Conservation (phyloP, 1,139 yeast genomes). For the Candida buenavistaensis region DNA sequence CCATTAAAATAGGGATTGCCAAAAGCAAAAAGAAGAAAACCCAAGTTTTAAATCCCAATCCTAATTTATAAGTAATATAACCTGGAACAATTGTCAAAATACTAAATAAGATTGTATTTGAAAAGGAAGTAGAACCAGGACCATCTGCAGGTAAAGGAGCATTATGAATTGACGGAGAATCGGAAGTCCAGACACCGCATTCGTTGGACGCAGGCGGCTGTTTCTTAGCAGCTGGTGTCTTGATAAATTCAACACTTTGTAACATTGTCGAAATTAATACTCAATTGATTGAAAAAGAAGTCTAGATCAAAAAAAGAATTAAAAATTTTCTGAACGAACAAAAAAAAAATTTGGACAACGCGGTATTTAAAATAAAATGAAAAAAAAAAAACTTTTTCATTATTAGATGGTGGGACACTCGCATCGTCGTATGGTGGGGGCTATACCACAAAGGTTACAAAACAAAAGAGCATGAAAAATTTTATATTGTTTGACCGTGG, state of each 20-base stretch:
- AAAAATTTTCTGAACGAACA: too few relatives aligned
- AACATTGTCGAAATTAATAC: conserved; percentile 24
- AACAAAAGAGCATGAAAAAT: too few relatives aligned
- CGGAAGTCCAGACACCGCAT: conserved; percentile 64
- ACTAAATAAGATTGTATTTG: conserved; percentile 56
- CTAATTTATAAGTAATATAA: conserved; percentile 62
- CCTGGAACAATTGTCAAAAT: conserved; percentile 63
- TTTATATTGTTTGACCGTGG: too few relatives aligned
- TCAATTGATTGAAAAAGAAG: conserved; percentile 2
- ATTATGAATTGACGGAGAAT: conserved; percentile 73
- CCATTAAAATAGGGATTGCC: conserved; percentile 71
- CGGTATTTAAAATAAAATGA: conserved; percentile 1
- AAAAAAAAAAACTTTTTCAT: too few relatives aligned
- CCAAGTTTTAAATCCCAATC: conserved; percentile 75
- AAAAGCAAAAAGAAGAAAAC: conserved; percentile 52
- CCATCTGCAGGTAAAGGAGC: conserved; percentile 94
- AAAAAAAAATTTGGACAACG: too few relatives aligned
- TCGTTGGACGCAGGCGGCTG: conserved; percentile 51
- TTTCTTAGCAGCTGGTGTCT: conserved; percentile 58
- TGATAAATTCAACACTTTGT: conserved; percentile 50
- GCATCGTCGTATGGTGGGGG: too few relatives aligned
- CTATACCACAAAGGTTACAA: too few relatives aligned
- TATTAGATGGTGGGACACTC: too few relatives aligned
- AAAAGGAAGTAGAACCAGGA: conserved; percentile 77
- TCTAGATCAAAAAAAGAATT: neutral